Conservation (phyloP, 495 filamentous ascomycete species). For the Aspergillus bridgeri region DNA sequence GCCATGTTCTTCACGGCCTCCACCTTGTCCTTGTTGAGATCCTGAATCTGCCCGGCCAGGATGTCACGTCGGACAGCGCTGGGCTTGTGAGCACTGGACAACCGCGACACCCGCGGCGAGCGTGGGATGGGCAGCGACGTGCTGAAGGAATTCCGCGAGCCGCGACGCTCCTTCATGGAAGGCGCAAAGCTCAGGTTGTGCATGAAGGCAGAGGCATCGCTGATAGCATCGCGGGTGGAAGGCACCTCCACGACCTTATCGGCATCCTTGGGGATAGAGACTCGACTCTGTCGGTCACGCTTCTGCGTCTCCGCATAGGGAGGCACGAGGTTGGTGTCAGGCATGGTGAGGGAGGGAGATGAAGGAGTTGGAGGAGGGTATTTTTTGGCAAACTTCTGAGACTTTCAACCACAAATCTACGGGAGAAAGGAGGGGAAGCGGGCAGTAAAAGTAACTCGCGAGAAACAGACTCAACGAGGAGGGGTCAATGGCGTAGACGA, state of each 20-base stretch:
- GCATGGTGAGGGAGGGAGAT: too few species aligned
- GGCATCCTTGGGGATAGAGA: conserved; percentile 48
- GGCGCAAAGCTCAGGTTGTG: conserved; percentile 66
- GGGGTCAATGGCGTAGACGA: background rate
- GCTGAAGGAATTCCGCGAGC: conserved; percentile 78
- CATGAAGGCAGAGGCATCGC: conserved; percentile 68
- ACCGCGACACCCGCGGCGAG: conserved; percentile 64
- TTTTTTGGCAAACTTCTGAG: background rate
- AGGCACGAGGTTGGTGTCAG: background rate
- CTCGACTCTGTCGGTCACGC: conserved; percentile 8
- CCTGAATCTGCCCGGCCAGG: conserved; percentile 68
- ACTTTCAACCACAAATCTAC: background rate
- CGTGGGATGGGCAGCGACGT: conserved; percentile 72
- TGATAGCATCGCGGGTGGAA: conserved; percentile 65
- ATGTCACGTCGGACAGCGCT: conserved; percentile 61
- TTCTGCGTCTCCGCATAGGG: background rate
- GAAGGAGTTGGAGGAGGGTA: background rate
- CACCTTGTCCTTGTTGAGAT: conserved; percentile 66
- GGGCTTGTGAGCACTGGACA: conserved; percentile 51
- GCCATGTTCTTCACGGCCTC: conserved; percentile 66
- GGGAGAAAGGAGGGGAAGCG: background rate
- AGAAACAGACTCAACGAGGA: background rate
- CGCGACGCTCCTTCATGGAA: conserved; percentile 62
- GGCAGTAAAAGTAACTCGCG: background rate
- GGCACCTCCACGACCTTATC: conserved; percentile 66